Percentiles rank a stretch among this genome's conserved stretches.
Conservation (phyloP, 805 yeast genomes). For the Spathaspora gorwiae region DNA sequence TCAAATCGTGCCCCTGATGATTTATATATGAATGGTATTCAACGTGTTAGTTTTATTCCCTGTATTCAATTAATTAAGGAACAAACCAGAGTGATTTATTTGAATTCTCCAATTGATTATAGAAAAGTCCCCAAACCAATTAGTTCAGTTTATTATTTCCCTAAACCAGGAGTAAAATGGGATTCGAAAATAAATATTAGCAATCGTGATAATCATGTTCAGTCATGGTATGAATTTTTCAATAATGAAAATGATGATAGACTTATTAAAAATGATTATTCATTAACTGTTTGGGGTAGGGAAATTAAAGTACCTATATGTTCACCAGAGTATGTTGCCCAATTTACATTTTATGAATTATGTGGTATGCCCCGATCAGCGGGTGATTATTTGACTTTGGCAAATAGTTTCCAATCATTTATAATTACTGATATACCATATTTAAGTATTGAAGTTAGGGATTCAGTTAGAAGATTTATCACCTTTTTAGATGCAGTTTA, state of each 20-base stretch:
- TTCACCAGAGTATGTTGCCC: constrained; percentile 79
- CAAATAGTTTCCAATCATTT: constrained; percentile 68
- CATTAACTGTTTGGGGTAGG: constrained; percentile 82
- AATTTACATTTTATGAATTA: constrained; percentile 78
- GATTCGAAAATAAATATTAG: constrained; percentile 45
- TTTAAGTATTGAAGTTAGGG: constrained; percentile 71
- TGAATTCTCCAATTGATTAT: constrained; percentile 92
- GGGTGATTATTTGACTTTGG: constrained; percentile 86
- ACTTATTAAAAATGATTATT: constrained; percentile 16
- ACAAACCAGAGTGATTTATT: constrained; percentile 68
- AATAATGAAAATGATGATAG: constrained; percentile 49
- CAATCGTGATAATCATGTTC: constrained; percentile 57
- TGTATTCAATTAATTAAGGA: constrained; percentile 77
- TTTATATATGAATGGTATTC: constrained; percentile 89
- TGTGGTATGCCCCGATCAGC: constrained; percentile 89
- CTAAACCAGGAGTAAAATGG: constrained; percentile 59
- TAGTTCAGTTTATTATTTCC: constrained; percentile 72
- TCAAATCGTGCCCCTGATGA: constrained; percentile 95
- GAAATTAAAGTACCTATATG: constrained; percentile 69
- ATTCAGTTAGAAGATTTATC: constrained; percentile 84
- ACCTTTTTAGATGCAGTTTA: constrained; percentile 94
- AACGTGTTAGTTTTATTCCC: constrained; percentile 86
- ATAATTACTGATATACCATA: constrained; percentile 93
- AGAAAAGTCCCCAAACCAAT: constrained; percentile 82
- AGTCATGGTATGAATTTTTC: constrained; percentile 77